These are phyloP conservation scores for Filobasidium uniguttulatum DNA, from an alignment of 1,284 basidiomycete species.

Conservation along the genomic window DNA sequence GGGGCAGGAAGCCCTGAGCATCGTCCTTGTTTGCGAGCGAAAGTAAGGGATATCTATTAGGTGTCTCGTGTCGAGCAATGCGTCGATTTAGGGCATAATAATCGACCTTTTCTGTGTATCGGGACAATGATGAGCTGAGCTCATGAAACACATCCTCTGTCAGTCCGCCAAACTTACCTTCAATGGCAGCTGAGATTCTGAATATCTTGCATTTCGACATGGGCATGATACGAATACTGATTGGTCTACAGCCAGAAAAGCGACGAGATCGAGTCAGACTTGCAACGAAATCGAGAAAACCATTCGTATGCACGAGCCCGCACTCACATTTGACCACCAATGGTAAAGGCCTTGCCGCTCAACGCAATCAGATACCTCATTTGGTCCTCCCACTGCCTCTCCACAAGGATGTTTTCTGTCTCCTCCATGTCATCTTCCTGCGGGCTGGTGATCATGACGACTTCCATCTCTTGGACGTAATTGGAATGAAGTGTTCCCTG, in stretches of 20 bases:
- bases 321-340: constrained; percentile 57
- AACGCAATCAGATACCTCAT: constrained; percentile 64
- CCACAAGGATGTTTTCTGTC: constrained; percentile 66
- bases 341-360: constrained; percentile 63
- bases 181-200: constrained; percentile 60
- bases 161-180: no score
- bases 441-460: constrained; percentile 63
- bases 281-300: no score
- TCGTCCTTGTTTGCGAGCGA: constrained; percentile 46
- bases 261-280: no score
- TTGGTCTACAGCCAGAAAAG: constrained; percentile 41
- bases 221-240: constrained; percentile 72
- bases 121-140: no score
- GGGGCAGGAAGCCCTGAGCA: constrained; percentile 31
- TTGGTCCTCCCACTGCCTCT: constrained; percentile 84
- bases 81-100: constrained; percentile 59
- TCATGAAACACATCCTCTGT: no score
- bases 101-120: constrained; percentile 64
- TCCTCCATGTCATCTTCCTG: constrained; percentile 66
- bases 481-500: constrained; percentile 69
- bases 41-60: constrained; percentile 54
- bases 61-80: constrained; percentile 61
- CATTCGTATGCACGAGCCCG: background rate
- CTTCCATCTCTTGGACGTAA: constrained; percentile 55
- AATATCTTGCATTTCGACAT: constrained; percentile 72